Conservation (phyloP, 768 basidiomycete genomes). For the Termitomyces sp. region DNA sequence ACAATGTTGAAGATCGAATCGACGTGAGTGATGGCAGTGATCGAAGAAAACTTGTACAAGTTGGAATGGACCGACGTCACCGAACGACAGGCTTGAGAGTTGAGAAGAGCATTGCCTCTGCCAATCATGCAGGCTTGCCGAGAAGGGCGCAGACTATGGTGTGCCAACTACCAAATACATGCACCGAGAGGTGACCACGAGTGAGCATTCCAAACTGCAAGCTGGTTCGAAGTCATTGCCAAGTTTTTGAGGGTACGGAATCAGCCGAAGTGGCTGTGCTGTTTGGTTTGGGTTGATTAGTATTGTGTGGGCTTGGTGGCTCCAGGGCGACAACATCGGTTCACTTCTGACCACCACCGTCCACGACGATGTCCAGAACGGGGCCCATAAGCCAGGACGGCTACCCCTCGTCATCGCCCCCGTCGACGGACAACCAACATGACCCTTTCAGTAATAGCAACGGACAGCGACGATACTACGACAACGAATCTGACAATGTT, state of each 20-base stretch:
- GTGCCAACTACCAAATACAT: background rate
- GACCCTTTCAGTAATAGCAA: conserved; percentile 60
- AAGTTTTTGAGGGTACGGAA: background rate
- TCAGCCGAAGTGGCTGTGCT: conserved; percentile 13
- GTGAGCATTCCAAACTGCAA: background rate
- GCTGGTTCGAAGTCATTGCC: background rate
- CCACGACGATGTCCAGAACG: conserved; percentile 48
- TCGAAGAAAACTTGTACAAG: background rate
- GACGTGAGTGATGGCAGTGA: background rate
- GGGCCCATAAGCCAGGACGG: conserved; percentile 56
- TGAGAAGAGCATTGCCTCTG: background rate
- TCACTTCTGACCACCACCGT: conserved; percentile 16
- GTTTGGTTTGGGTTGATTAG: conserved; percentile 7
- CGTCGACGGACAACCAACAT: conserved; percentile 51
- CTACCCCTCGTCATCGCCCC: conserved; percentile 53
- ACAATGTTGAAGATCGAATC: background rate
- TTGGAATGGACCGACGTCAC: background rate
- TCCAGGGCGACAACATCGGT: conserved; percentile 12
- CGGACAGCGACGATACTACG: conserved; percentile 51
- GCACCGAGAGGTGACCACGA: no score
- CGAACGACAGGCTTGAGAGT: background rate
- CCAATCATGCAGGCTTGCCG: background rate
- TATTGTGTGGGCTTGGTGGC: conserved; percentile 8
- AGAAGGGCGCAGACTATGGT: background rate
- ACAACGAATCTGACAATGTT: conserved; percentile 69